phyloP scores from a whole-genome alignment of 371 early-diverging fungal species.

The Blyttiomyces sp. region DNA sequence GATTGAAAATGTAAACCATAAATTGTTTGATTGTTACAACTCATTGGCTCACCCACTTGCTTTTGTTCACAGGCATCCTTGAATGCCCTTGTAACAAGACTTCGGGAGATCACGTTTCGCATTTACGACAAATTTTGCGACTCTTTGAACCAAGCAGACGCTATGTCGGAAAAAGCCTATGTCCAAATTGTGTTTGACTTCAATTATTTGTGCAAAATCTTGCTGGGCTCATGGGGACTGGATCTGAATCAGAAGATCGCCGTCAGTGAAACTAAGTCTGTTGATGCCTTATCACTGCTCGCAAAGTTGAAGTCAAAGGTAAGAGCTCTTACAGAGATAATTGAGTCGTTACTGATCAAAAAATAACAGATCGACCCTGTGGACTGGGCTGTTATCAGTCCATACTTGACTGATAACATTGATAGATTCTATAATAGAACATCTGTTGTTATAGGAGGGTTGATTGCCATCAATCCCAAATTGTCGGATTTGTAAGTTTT shows the following conservation, averaged over 20 bases:
- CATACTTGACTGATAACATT: slow-evolving; percentile 10
- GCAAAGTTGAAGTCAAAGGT: too few relatives aligned
- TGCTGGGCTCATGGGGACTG: slow-evolving; percentile 15
- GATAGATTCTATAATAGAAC: slow-evolving; percentile 23
- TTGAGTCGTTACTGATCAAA: too few relatives aligned
- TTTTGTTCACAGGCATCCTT: slow-evolving; percentile 5
- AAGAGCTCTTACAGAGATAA: too few relatives aligned
- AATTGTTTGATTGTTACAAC: neutral
- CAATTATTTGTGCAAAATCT: slow-evolving; percentile 10
- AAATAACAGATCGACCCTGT: slow-evolving; percentile 36
- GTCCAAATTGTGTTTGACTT: slow-evolving; percentile 29
- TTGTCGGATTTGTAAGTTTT: slow-evolving; percentile 18
- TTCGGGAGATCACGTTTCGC: slow-evolving; percentile 2
- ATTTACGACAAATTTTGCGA: neutral
- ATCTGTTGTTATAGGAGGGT: slow-evolving; percentile 20
- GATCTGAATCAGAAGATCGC: too few relatives aligned
- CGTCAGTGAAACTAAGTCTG: too few relatives aligned
- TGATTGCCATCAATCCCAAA: slow-evolving; percentile 15
- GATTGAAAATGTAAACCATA: slow-evolving; percentile 20
- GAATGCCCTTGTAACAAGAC: slow-evolving; percentile 4
- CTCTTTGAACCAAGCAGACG: neutral
- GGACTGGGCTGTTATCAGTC: slow-evolving; percentile 12
- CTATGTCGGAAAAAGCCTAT: slow-evolving; percentile 12
- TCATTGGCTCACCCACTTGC: neutral
- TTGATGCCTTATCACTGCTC: too few relatives aligned